Conservation (phyloP, 805 yeast species). For the Kodamaea leandrae region DNA sequence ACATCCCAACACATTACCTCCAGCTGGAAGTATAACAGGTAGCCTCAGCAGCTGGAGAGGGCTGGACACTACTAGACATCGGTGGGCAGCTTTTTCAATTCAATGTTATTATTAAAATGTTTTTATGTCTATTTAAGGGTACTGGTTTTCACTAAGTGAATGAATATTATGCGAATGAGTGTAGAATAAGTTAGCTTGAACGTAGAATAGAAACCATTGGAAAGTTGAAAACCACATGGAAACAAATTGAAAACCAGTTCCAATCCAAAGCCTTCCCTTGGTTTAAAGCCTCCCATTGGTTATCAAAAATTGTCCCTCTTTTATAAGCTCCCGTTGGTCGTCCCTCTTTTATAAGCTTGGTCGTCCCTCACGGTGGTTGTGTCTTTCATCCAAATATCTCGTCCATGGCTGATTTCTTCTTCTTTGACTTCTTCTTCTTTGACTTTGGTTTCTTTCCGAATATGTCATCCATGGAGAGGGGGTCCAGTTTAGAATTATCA, state of each 20-base stretch:
- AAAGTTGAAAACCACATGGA: too few species aligned
- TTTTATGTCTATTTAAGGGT: not conserved
- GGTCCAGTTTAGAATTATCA: not conserved
- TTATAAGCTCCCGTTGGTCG: too few species aligned
- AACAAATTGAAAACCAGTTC: too few species aligned
- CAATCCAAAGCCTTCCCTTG: too few species aligned
- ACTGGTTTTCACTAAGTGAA: not conserved
- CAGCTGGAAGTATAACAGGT: not conserved
- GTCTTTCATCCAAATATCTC: constrained; percentile 60
- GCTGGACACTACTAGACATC: too few species aligned
- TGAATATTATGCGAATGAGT: not conserved
- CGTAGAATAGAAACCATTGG: too few species aligned
- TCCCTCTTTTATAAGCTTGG: not conserved
- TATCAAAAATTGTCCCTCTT: too few species aligned
- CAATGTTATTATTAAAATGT: constrained; percentile 5
- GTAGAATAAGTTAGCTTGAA: not conserved
- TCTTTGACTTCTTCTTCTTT: constrained; percentile 14
- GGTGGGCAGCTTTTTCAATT: constrained; percentile 8
- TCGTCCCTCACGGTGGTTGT: too few species aligned
- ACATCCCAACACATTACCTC: constrained; percentile 2
- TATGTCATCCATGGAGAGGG: constrained; percentile 12
- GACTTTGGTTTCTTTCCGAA: constrained; percentile 14
- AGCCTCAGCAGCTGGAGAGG: too few species aligned
- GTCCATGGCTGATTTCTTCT: constrained; percentile 48
- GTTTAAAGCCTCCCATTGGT: too few species aligned